A percentile compares a stretch with the other conserved stretches of the same genome.
Conservation (phyloP, 1,284 basidiomycete genomes). For the Marasmius sp. region DNA sequence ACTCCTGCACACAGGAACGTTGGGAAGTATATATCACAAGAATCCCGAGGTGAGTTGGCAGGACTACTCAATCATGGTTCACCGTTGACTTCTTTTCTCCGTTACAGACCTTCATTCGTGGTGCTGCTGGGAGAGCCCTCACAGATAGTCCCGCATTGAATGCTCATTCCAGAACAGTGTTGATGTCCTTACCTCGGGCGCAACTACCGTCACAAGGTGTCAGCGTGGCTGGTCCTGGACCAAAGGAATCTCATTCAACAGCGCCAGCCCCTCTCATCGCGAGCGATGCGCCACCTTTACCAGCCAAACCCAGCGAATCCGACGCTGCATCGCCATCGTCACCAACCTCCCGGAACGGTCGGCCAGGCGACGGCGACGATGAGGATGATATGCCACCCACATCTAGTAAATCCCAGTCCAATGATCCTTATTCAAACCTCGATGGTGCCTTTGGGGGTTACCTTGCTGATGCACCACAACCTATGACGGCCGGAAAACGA, state of each 20-base stretch:
- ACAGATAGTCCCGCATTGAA: conserved; percentile 80
- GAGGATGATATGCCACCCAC: conserved; percentile 27
- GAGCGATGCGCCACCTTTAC: conserved; percentile 22
- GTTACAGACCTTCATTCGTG: conserved; percentile 78
- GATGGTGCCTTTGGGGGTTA: conserved; percentile 72
- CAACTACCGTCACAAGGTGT: conserved; percentile 49
- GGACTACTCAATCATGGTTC: conserved; percentile 2
- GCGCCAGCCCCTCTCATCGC: conserved; percentile 3
- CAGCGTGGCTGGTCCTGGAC: conserved; percentile 65
- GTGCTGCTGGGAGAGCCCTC: conserved; percentile 72
- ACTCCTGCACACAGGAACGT: conserved; percentile 77
- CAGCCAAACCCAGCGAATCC: conserved; percentile 18
- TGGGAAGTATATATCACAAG: conserved; percentile 87
- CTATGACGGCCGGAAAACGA: conserved; percentile 38
- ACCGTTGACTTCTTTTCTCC: neutral
- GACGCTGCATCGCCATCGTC: conserved; percentile 19
- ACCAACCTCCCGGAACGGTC: conserved; percentile 26
- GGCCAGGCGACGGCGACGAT: conserved; percentile 30
- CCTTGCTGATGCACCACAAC: conserved; percentile 61
- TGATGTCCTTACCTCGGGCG: conserved; percentile 60
- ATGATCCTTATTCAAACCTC: conserved; percentile 76
- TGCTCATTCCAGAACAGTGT: conserved; percentile 64
- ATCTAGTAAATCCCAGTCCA: conserved; percentile 18
- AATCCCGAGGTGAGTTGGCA: conserved; percentile 78
- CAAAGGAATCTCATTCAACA: conserved; percentile 46